Conservation (phyloP, 352 stramenopile species). For the Thraustochytrium striatum region DNA sequence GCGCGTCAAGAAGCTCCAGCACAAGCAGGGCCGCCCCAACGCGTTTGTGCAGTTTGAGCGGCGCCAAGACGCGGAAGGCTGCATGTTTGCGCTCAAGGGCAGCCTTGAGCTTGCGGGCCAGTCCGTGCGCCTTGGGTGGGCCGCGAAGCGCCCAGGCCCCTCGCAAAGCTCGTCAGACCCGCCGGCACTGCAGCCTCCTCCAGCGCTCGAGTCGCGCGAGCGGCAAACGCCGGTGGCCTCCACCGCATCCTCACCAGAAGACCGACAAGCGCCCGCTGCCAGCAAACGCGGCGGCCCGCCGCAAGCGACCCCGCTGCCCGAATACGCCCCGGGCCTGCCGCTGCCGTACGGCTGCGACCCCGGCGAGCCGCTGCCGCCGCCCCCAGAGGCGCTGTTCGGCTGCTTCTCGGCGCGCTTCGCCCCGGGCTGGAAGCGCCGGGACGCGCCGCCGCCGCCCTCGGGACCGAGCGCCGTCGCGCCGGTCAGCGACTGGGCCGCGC, state of each 20-base stretch:
- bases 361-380: not conserved
- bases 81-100: slow-evolving; percentile 1
- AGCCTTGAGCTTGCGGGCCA: not conserved
- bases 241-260: too few relatives aligned
- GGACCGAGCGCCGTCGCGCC: not conserved
- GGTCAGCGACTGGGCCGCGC: not conserved
- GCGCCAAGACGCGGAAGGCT: slow-evolving; percentile 20
- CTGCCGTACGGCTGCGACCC: not conserved
- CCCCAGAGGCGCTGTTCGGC: not conserved
- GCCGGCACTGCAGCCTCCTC: too few relatives aligned
- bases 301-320: not conserved
- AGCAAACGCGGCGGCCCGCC: too few relatives aligned
- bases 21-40: not conserved
- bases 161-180: too few relatives aligned
- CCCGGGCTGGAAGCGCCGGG: not conserved
- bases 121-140: slow-evolving; percentile 24
- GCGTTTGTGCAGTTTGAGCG: slow-evolving; percentile 27
- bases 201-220: too few relatives aligned
- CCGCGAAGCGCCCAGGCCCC: not conserved
- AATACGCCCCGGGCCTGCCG: not conserved
- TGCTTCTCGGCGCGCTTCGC: not conserved
- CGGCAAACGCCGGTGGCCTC: too few relatives aligned
- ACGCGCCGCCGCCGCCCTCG: not conserved
- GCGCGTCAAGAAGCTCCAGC: slow-evolving; percentile 9
- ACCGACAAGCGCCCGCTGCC: too few relatives aligned